These are phyloP conservation scores for Colletotrichum viniferum DNA, from an alignment of 2,329 filamentous ascomycete genomes.

Conservation along the genomic window DNA sequence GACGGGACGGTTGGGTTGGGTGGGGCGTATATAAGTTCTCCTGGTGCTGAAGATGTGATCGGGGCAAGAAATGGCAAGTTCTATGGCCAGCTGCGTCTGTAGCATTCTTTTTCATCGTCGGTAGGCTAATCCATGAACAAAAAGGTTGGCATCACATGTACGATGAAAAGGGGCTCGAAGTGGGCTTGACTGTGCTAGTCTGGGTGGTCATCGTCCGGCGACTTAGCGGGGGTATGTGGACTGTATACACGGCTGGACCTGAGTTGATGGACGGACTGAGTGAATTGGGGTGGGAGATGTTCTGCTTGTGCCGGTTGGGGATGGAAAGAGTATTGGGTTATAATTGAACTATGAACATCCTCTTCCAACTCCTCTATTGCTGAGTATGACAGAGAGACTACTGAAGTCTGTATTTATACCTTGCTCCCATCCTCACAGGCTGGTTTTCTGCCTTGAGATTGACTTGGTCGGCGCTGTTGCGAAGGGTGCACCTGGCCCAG, in stretches of 20 bases:
- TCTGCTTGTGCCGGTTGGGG: background rate
- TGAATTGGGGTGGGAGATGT: accelerated
- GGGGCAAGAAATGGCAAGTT: background rate
- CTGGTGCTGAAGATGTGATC: background rate
- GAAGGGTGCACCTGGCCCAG: background rate
- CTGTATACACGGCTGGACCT: accelerated
- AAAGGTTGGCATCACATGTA: no score
- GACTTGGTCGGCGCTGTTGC: background rate
- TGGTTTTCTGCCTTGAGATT: background rate
- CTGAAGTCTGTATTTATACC: accelerated
- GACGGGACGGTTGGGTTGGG: background rate
- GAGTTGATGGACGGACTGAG: background rate
- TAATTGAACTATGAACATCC: no score
- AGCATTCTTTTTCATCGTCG: background rate
- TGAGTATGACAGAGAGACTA: background rate
- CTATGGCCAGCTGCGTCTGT: no score
- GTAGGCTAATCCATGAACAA: background rate
- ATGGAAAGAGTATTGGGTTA: background rate
- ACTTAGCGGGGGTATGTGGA: background rate
- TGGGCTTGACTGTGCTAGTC: no score
- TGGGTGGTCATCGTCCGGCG: background rate
- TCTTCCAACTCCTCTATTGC: no score
- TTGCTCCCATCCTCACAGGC: background rate
- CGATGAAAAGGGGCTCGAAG: no score
- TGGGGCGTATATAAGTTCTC: background rate